Base-by-base conservation (phyloP, 768 basidiomycete species). In the Phylloporus arenicola region DNA sequence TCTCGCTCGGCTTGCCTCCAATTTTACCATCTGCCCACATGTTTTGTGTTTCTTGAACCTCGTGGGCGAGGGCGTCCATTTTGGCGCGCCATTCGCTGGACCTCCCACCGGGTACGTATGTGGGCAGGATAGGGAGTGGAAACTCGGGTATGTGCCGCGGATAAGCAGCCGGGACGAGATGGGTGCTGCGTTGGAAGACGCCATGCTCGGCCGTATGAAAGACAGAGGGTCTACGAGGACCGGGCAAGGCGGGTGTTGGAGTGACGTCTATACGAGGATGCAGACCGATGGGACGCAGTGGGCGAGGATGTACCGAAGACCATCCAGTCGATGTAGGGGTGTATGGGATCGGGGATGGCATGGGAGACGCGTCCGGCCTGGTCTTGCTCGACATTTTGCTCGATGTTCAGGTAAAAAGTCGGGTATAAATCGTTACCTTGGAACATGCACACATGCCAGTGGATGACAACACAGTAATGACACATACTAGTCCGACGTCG, bases 121-220 rank as follows among this genome's bases (percentile, higher is more conserved):
- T 2, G 8, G 67, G 67, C 34, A 57, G 42, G 43, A 53, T 39
- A 1, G 57, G 62, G 4, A 59, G 53, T 19, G 67, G 63, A 39
- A 58, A 43, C 16, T 67, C 50, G 3, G 63, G 63, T 6, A 40
- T 37, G 16, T 56, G 41, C 11, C 66, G 54, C 14, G 68, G 66
- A 45, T 53, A 67, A 7, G 62, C 61, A 12, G 64, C 64, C 0
- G 67, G 68, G 27, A 68, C 41, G 48, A 68, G 44, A 17, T 68
- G 67, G 11, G 66, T 68, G 9, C 53, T 68, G 41, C 67, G 54
- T 12, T 34, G 50, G 42, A 64, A 68, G 13, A 47, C 39, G 8
- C 52, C 54, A 34, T 55, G 47, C 12, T 33, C 0, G 13, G 59
- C 54, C 17, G 52, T 50, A 27, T 65, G 59, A 45, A 68, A 64